phyloP scores from a whole-genome alignment of 305 asterid genomes.

The Ruellia speciosa region DNA sequence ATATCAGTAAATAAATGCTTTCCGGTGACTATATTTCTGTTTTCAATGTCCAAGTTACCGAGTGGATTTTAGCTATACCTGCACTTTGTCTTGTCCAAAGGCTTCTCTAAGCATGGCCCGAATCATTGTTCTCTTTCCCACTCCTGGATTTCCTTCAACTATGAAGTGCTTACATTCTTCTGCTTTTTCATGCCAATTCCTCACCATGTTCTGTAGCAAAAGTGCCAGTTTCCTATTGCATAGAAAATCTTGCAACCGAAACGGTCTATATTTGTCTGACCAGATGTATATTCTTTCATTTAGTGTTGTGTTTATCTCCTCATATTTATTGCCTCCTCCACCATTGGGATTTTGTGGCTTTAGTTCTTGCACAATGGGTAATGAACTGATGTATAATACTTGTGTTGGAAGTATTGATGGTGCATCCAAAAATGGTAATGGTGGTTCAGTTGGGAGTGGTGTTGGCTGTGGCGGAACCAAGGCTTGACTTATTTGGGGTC shows the following conservation, averaged over 20 bases:
- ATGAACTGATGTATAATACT: constrained; percentile 10
- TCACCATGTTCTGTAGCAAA: constrained; percentile 37
- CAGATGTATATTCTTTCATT: constrained; percentile 33
- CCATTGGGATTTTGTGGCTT: constrained; percentile 17
- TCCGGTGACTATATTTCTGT: background rate
- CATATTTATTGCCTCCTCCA: constrained; percentile 3
- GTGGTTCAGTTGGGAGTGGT: background rate
- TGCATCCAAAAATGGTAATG: background rate
- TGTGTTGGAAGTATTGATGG: constrained; percentile 11
- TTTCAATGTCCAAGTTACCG: constrained; percentile 2
- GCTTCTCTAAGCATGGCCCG: constrained; percentile 64
- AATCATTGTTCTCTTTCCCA: constrained; percentile 87
- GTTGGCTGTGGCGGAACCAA: too few species aligned
- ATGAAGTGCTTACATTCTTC: constrained; percentile 47
- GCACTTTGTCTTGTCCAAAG: constrained; percentile 48
- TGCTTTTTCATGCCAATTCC: constrained; percentile 28
- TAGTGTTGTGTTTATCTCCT: background rate
- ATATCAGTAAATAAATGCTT: constrained; percentile 2
- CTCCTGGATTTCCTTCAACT: constrained; percentile 76
- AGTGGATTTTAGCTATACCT: constrained; percentile 34
- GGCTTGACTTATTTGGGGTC: too few species aligned
- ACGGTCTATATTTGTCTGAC: constrained; percentile 66
- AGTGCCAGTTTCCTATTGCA: constrained; percentile 56
- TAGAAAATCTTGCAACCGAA: constrained; percentile 45
- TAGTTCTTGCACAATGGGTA: constrained; percentile 20